Base-by-base conservation (phyloP, 2,329 filamentous ascomycete species). In the Trichoderma breve region DNA sequence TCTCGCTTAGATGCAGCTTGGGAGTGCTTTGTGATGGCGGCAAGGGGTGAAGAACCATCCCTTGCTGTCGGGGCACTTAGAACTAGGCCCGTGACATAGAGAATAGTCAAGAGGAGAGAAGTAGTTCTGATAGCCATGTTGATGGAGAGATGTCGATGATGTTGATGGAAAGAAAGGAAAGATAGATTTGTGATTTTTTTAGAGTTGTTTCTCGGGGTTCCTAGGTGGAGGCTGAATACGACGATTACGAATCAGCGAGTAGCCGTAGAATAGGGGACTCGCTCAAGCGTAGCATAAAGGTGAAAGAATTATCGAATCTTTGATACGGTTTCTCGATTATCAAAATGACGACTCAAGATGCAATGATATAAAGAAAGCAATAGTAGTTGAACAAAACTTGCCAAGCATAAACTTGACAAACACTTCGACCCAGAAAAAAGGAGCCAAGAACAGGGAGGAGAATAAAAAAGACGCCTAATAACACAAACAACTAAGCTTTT, bases 41-140 rank as follows among this genome's bases (percentile, higher is more conserved):
- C 36, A 55, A 34, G 55, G n/a, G 64, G 32, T 3, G 32, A 14
- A 11, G 62, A 57, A n/a, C 24, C 6, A 4, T 28, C 39, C 7
- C 14, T 28, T n/a, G 34, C 32, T 3, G 60, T 71, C 9, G 74
- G 74, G 26, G 73, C 73, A 26, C 71, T 47, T 39, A 74, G 39
- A n/a, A 68, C 73, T 11, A 71, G 55, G 6, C 70, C 58, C 7
- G 60, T 60, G 6, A 74, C 60, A 11, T 71, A 71, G 18, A 73
- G 47, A 34, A 67, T 58, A 30, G 67, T 24, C 4, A 75, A 39
- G 11, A 73, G 30, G 6, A 71, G 28, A 4, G 68, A 63, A 3
- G 36, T 39, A 0, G 57, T 36, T 60, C 32, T 67, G 34, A 65
- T 21, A 1, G 62, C 69, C 71, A 73, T 73, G 11, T 14, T 67